Evolutionary conservation across 2,329 filamentous ascomycete species (phyloP).

Genomic region (Biscogniauxia mediterranea): DNA sequence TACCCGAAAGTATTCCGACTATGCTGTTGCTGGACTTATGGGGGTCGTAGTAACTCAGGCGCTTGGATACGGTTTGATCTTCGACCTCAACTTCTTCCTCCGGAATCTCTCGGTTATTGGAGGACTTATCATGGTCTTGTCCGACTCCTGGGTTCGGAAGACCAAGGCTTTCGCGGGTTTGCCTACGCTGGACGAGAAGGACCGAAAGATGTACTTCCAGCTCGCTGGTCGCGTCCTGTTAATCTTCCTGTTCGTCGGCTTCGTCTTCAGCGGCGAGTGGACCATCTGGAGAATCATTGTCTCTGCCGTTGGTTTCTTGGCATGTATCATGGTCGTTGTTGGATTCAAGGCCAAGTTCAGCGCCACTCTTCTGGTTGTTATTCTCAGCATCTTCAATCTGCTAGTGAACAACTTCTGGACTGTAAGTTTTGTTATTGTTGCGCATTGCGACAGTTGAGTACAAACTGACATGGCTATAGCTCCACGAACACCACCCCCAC

Average conservation of each 20-base stretch:
- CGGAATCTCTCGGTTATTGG: slow-evolving; percentile 97
- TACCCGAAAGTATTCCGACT: slow-evolving; percentile 86
- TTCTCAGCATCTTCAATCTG: slow-evolving; percentile 94
- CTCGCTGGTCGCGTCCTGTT: slow-evolving; percentile 91
- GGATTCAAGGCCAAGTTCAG: slow-evolving; percentile 99
- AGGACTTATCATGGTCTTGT: slow-evolving; percentile 95
- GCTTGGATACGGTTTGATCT: slow-evolving; percentile 94
- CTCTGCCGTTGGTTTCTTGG: slow-evolving; percentile 79
- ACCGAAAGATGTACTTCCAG: slow-evolving; percentile 99
- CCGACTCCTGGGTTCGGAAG: slow-evolving; percentile 97
- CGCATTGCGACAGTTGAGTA: slow-evolving; percentile 8
- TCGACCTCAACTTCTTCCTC: slow-evolving; percentile 99
- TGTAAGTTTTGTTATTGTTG: slow-evolving; percentile 54
- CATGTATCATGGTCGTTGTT: slow-evolving; percentile 97
- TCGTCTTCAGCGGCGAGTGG: slow-evolving; percentile 95
- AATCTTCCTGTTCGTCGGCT: slow-evolving; percentile 96
- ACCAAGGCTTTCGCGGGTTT: slow-evolving; percentile 93
- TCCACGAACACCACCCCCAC: slow-evolving; percentile 96
- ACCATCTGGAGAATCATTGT: slow-evolving; percentile 83
- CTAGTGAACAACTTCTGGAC: slow-evolving; percentile 99
- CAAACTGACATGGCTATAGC: slow-evolving; percentile 49
- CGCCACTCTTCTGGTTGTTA: slow-evolving; percentile 89
- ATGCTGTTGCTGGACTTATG: slow-evolving; percentile 86
- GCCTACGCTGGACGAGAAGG: slow-evolving; percentile 94
- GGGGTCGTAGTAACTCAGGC: slow-evolving; percentile 90